Evolutionary conservation across 2,329 filamentous ascomycete species (phyloP).

Genomic region (Westerdykella ornata): DNA sequence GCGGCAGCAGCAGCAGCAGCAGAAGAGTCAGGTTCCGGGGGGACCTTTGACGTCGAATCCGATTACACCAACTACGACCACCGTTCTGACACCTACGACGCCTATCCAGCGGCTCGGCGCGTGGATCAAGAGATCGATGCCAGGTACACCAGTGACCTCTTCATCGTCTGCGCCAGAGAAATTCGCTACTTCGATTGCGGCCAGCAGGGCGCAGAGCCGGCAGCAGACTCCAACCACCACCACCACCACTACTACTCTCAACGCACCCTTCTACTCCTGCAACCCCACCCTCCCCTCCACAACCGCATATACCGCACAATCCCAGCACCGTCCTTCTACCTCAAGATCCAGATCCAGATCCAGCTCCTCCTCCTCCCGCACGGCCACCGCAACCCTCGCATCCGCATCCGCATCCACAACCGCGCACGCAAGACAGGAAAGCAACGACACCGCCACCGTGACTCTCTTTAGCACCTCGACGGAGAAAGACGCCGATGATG

Average conservation of each 20-base stretch:
- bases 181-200: constrained; percentile 3
- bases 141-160: constrained; percentile 18
- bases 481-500: neutral
- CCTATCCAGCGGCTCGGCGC: constrained; percentile 29
- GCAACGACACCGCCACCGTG: constrained; percentile 24
- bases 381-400: constrained; percentile 1
- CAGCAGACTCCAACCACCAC: constrained; percentile 1
- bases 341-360: neutral
- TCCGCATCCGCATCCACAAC: constrained; percentile 10
- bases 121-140: constrained; percentile 32
- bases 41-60: constrained; percentile 33
- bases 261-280: constrained; percentile 28
- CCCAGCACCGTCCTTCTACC: too few species aligned
- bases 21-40: constrained; percentile 12
- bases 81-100: constrained; percentile 26
- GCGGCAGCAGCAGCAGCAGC: too few species aligned
- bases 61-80: constrained; percentile 29
- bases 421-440: constrained; percentile 24
- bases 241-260: constrained; percentile 1
- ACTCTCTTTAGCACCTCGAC: constrained; percentile 21
- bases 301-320: neutral
- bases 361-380: neutral
- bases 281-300: constrained; percentile 6
- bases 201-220: constrained; percentile 1
- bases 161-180: constrained; percentile 6